Percentiles rank a stretch among this genome's conserved stretches.
Conservation (phyloP, 495 filamentous ascomycete genomes). For the Cladorrhinum samala region DNA sequence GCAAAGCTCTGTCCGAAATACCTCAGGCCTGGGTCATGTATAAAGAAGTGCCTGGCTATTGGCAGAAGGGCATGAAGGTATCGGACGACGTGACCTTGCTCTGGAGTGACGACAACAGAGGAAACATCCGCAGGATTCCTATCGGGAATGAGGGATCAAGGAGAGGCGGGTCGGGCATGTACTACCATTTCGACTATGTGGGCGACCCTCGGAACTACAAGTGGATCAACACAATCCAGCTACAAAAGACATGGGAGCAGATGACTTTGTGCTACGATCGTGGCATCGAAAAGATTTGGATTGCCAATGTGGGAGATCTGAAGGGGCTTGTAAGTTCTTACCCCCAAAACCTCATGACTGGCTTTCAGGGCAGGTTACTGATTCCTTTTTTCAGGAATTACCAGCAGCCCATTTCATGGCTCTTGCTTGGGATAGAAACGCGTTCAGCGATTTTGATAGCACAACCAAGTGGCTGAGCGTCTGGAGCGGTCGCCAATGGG, state of each 20-base stretch:
- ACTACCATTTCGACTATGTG: slow-evolving; percentile 64
- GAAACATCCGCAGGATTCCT: slow-evolving; percentile 56
- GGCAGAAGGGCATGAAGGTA: slow-evolving; percentile 53
- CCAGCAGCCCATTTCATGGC: slow-evolving; percentile 56
- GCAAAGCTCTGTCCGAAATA: slow-evolving; percentile 40
- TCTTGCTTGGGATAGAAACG: slow-evolving; percentile 51
- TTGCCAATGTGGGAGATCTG: slow-evolving; percentile 62
- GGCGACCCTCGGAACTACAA: slow-evolving; percentile 54
- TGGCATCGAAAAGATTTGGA: slow-evolving; percentile 55
- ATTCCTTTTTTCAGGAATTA: slow-evolving; percentile 33
- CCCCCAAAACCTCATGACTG: neutral
- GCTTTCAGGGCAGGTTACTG: too few species aligned
- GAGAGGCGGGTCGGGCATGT: slow-evolving; percentile 55
- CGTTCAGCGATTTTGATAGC: slow-evolving; percentile 37
- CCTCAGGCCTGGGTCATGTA: slow-evolving; percentile 62
- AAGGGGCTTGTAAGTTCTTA: slow-evolving; percentile 44
- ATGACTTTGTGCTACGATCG: slow-evolving; percentile 51
- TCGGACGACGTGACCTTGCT: slow-evolving; percentile 60
- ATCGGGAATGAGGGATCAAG: slow-evolving; percentile 48
- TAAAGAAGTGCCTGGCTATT: slow-evolving; percentile 59
- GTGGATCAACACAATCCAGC: slow-evolving; percentile 58
- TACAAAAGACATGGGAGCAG: slow-evolving; percentile 48
- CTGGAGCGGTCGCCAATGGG: slow-evolving; percentile 39
- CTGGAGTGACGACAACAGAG: slow-evolving; percentile 63
- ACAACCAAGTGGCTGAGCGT: slow-evolving; percentile 41